Evolutionary conservation across 2,329 filamentous ascomycete species (phyloP), one percentile per base, ranked within the genome.

Genomic region (Aaosphaeria pasadenensis): DNA sequence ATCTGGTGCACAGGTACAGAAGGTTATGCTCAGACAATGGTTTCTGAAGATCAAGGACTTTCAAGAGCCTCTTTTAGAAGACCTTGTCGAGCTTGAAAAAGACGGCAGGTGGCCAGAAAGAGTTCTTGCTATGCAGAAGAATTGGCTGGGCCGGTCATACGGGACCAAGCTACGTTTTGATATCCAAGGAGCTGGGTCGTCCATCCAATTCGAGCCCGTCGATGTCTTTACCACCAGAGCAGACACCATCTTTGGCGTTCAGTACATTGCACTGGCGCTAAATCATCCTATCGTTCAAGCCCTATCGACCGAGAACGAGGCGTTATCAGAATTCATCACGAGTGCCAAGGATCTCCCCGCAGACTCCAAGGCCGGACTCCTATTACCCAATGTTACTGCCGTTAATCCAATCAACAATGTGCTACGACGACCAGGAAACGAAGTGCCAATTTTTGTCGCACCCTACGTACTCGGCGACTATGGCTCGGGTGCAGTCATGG

Each of bases 401-500:
- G 56, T 30, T 24, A 71, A 71, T 24, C 67, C 68, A 5, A 48
- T 92, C 11, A 64, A 63, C 6, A 76, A 80, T 1, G 80, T 83
- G 42, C 73, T 80, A 36, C 74, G 78, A 5, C 66, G 71, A 1
- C 76, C 74, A 0, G 78, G 82, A 62, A 61, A 78, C 54, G 76
- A 79, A 6, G 58, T 95, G 5, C 89, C 90, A 1, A 77, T 95
- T 5, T 95, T 87, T 60, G 87, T 89, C 24, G 89, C 91, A 7
- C 86, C 89, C 0, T 95, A 95, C 63, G 91, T 95, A 7, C 76
- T 95, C 5, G 87, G 86, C 29, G 88, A 91, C 62, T 94, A 95
- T 57, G 89, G 90, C 11, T 87, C 91, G 56, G 90, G 90, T 1
- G 90, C 90, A 7, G 87, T 95, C 2, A 95, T 96, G 90, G 91